Evolutionary conservation across 345 rosid species (phyloP).

Genomic region (Rhodomyrtus tomentosa): DNA sequence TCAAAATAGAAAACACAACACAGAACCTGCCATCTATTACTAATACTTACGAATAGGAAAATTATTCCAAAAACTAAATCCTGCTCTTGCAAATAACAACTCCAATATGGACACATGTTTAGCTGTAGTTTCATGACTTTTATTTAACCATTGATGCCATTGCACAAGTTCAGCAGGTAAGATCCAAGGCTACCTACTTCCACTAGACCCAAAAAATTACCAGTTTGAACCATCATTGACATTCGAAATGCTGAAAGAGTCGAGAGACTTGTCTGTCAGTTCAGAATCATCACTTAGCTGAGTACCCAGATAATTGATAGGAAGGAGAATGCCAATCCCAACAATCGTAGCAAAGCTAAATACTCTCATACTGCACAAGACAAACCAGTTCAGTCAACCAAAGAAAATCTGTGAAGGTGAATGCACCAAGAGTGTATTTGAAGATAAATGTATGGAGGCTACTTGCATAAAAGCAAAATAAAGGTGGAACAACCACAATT

Average conservation of each 20-base stretch:
- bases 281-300: conserved; percentile 50
- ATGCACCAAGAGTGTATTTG: not conserved
- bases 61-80: not conserved
- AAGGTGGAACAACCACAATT: not conserved
- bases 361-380: conserved; percentile 49
- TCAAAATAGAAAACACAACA: not conserved
- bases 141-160: not conserved
- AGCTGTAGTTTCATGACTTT: not conserved
- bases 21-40: not conserved
- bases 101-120: not conserved
- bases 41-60: not conserved
- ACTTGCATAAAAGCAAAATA: not conserved
- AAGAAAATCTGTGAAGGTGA: not conserved
- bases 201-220: conserved; percentile 15
- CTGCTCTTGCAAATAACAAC: not conserved
- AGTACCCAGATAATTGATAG: conserved; percentile 67
- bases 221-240: conserved; percentile 74
- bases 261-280: conserved; percentile 59
- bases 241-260: conserved; percentile 76
- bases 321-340: conserved; percentile 72
- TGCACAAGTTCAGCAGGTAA: not conserved
- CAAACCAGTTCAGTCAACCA: not conserved
- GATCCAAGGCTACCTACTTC: not conserved
- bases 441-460: not conserved
- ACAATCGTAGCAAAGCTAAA: conserved; percentile 51